Percentiles rank a stretch among this genome's conserved stretches.
phyloP scores from a whole-genome alignment of 176 grass and related monocot species.

The Eremochloa ophiuroides region DNA sequence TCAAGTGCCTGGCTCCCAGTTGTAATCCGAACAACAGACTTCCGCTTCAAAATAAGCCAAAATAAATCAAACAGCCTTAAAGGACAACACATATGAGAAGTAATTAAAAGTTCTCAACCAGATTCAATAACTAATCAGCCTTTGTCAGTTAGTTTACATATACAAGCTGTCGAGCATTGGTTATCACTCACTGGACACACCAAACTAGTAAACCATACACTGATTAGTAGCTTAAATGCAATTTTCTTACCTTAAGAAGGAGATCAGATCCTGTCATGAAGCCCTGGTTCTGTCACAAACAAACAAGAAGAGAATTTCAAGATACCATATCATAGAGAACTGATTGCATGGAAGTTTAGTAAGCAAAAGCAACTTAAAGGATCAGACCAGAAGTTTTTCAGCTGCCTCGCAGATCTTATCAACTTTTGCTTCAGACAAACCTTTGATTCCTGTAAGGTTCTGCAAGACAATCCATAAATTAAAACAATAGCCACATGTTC shows the following conservation, averaged over 20 bases:
- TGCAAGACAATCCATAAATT: constrained; percentile 6
- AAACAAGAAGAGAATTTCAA: constrained; percentile 27
- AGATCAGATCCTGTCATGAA: constrained; percentile 80
- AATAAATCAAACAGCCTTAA: neutral
- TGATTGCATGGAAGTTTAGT: neutral
- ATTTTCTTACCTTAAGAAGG: constrained; percentile 51
- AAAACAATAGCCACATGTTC: neutral
- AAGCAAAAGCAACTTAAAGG: constrained; percentile 21
- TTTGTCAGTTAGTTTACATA: neutral
- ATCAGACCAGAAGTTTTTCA: constrained; percentile 73
- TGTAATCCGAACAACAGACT: constrained; percentile 65
- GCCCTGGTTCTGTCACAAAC: constrained; percentile 49
- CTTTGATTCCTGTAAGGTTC: constrained; percentile 93
- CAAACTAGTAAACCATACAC: constrained; percentile 5
- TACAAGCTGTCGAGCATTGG: neutral
- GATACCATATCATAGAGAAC: neutral
- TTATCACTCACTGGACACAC: neutral
- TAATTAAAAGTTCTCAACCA: neutral
- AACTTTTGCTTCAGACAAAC: constrained; percentile 81
- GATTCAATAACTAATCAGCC: neutral
- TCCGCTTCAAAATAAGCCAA: constrained; percentile 38
- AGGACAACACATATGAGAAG: neutral
- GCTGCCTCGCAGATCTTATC: constrained; percentile 85
- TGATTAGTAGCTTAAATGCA: neutral
- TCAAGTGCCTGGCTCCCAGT: constrained; percentile 81